phyloP scores from a whole-genome alignment of 2,329 filamentous ascomycete species.

The Penicillium sp. region DNA sequence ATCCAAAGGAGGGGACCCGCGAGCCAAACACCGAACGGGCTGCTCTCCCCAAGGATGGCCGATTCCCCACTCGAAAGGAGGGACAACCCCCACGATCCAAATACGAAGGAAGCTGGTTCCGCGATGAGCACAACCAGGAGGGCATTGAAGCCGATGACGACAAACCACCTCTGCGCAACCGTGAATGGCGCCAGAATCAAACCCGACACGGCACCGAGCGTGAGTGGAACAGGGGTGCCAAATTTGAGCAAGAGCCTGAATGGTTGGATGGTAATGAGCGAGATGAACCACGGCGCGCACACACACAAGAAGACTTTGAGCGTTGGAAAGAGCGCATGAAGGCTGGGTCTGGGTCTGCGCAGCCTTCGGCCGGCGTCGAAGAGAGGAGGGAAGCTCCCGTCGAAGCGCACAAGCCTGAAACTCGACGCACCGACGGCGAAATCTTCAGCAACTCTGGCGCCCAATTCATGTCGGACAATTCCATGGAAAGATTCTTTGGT shows the following conservation, averaged over 20 bases:
- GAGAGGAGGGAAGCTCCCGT: slow-evolving; percentile 47
- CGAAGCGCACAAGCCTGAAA: slow-evolving; percentile 42
- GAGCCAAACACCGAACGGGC: slow-evolving; percentile 51
- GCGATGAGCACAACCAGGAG: slow-evolving; percentile 53
- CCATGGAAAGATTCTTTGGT: slow-evolving; percentile 77
- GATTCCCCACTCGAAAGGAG: slow-evolving; percentile 60
- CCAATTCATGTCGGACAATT: slow-evolving; percentile 65
- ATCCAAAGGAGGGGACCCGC: slow-evolving; percentile 52
- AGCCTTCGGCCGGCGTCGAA: slow-evolving; percentile 36
- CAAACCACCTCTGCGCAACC: slow-evolving; percentile 56
- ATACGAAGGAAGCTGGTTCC: slow-evolving; percentile 74
- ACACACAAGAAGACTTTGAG: slow-evolving; percentile 89
- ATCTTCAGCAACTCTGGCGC: slow-evolving; percentile 59
- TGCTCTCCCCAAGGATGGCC: slow-evolving; percentile 58
- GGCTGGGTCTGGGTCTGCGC: slow-evolving; percentile 53
- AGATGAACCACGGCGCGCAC: slow-evolving; percentile 68
- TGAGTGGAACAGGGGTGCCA: slow-evolving; percentile 56
- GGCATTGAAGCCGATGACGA: slow-evolving; percentile 45
- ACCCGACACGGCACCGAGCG: slow-evolving; percentile 51
- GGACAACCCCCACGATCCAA: slow-evolving; percentile 63
- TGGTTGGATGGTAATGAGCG: slow-evolving; percentile 77
- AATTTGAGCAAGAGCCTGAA: slow-evolving; percentile 78
- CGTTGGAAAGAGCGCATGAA: slow-evolving; percentile 94
- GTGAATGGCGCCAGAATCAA: slow-evolving; percentile 62
- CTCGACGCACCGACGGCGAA: slow-evolving; percentile 48